Evolutionary conservation across 2,329 filamentous ascomycete species (phyloP), one percentile per base, ranked within the genome.

Genomic region (Hirsutella thompsonii): DNA sequence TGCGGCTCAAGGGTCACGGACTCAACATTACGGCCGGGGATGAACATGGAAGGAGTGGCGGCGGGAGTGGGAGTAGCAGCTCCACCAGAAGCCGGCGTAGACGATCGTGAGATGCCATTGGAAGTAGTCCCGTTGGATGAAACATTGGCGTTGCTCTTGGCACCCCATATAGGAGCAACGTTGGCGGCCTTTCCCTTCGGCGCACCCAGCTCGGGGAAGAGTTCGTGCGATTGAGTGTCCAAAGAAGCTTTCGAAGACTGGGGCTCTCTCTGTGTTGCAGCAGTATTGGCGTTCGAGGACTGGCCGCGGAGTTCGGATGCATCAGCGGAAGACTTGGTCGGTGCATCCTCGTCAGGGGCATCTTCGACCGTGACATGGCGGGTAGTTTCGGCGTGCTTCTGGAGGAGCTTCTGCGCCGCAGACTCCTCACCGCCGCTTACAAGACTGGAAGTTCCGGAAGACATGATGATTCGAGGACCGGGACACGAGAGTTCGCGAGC

Each of bases 191-290:
- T 89, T 40, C 78, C 68, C 61, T 78, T 79, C 43, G 70, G 62
- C 19, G 66, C 74, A 47, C 89, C 90, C 37, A 98, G 76, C 52
- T 89, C 81, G n/a, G 92, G 92, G 72, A 98, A 98, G 44, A 85
- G 69, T 62, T 96, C 89, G 56, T 93, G 84, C 16, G 86, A 94
- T 55, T 85, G 75, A 18, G 86, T 89, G 61, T 96, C 86, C 46
- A 95, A 67, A 40, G 53, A 42, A 32, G 70, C 52, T 35, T 64
- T 61, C 26, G 62, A 46, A 36, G 55, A 57, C 2, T 66, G 58
- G 28, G 69, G 60, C 42, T 74, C 69, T 58, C 80, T 81, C 57
- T 83, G 77, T 67, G 85, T 87, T 40, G 74, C 77, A 36, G 76
- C 74, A 45, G 76, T 71, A 62, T 83, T 85, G 39, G 75, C 64